Conservation (phyloP, 306 rosid genomes). For the Lablab purpureus region DNA sequence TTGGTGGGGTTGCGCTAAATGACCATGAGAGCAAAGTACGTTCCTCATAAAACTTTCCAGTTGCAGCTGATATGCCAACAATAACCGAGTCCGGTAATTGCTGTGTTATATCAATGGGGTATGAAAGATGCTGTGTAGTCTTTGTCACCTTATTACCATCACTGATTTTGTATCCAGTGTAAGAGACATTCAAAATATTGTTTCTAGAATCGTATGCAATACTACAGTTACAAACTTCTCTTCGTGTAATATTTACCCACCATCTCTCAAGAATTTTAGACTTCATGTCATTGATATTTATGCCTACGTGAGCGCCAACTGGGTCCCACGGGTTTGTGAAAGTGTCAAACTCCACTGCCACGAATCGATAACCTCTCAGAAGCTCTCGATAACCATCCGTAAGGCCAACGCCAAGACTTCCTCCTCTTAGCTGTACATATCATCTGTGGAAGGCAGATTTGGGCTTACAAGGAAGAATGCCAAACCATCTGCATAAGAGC, state of each 20-base stretch:
- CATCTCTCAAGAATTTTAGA: constrained; percentile 9
- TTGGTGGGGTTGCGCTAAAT: constrained; percentile 28
- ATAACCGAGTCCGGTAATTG: constrained; percentile 44
- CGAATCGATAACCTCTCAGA: constrained; percentile 27
- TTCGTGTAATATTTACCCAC: constrained; percentile 1
- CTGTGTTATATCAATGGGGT: constrained; percentile 25
- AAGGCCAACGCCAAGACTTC: constrained; percentile 48
- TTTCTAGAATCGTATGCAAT: constrained; percentile 22
- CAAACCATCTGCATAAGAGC: constrained; percentile 45
- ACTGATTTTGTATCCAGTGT: constrained; percentile 14
- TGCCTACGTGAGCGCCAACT: constrained; percentile 27
- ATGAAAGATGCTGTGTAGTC: not conserved
- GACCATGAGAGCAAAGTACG: constrained; percentile 45
- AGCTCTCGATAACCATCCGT: not conserved
- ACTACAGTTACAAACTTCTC: constrained; percentile 6
- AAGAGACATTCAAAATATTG: not conserved
- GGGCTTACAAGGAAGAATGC: constrained; percentile 55
- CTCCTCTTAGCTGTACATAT: constrained; percentile 7
- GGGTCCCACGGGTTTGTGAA: constrained; percentile 38
- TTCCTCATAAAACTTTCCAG: not conserved
- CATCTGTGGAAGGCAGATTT: not conserved
- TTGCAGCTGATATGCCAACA: constrained; percentile 57
- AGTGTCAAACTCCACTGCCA: constrained; percentile 64
- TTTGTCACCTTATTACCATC: not conserved
- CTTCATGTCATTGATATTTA: constrained; percentile 36